These are phyloP conservation scores for Pyrenochaeta sp. DNA, from an alignment of 2,329 filamentous ascomycete genomes.

Conservation along the genomic window DNA sequence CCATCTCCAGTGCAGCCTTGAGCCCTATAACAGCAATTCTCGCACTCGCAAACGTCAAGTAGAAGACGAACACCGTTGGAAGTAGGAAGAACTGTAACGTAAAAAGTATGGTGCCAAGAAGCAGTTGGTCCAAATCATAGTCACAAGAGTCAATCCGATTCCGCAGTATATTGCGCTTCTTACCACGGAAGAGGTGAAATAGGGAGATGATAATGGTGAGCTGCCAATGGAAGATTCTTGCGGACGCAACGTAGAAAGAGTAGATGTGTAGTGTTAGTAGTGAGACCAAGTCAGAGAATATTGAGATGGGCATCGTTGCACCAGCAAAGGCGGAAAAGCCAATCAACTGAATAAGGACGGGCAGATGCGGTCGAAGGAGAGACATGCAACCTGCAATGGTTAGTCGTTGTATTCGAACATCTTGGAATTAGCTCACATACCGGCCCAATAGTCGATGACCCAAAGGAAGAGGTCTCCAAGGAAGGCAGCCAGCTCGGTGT, in stretches of 20 bases:
- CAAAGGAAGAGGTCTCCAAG: slow-evolving; percentile 94
- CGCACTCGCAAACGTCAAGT: slow-evolving; percentile 92
- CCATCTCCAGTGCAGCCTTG: slow-evolving; percentile 90
- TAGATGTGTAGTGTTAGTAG: slow-evolving; percentile 95
- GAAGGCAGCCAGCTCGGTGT: slow-evolving; percentile 91
- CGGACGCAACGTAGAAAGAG: slow-evolving; percentile 96
- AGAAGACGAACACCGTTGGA: slow-evolving; percentile 95
- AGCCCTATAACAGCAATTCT: slow-evolving; percentile 94
- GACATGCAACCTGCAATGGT: slow-evolving; percentile 72
- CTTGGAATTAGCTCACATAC: slow-evolving; percentile 56
- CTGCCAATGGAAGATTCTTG: slow-evolving; percentile 98
- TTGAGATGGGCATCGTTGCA: slow-evolving; percentile 94
- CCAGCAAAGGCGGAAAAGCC: slow-evolving; percentile 95
- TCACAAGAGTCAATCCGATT: slow-evolving; percentile 99
- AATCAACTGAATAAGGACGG: slow-evolving; percentile 87
- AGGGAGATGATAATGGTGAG: slow-evolving; percentile 94
- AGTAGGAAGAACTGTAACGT: slow-evolving; percentile 94
- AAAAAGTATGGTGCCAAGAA: slow-evolving; percentile 95
- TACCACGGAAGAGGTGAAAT: slow-evolving; percentile 98
- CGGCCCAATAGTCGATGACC: slow-evolving; percentile 98
- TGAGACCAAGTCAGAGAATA: slow-evolving; percentile 93
- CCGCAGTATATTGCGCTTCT: slow-evolving; percentile 95
- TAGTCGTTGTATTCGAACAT: slow-evolving; percentile 7
- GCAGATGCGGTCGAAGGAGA: slow-evolving; percentile 80
- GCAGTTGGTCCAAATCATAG: slow-evolving; percentile 95